Evolutionary conservation across 768 basidiomycete species (phyloP), one percentile per base, ranked within the genome.

Genomic region (Pleurotus tuber-regium): DNA sequence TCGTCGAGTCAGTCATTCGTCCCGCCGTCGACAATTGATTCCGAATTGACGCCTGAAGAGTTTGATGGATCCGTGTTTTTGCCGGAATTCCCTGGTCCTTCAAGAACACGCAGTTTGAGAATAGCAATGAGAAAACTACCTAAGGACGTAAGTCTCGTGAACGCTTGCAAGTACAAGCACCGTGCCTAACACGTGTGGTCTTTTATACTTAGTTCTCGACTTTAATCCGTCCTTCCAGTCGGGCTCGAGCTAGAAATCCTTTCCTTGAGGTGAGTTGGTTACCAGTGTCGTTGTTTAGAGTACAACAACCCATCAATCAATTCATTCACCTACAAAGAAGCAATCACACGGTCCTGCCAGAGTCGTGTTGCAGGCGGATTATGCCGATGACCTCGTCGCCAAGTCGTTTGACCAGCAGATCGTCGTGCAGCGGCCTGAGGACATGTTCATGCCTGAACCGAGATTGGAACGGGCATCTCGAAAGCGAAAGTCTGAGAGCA

Each of bases 111-210:
- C 19, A 67, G 64, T 53, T 42, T 70, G 30, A 62, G 61, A 57
- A 51, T 66, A 40, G 43, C 43, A 26, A 56, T 71, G 21, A 60
- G 61, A 29, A 63, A 57, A 40, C 21, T 65, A 26, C 62, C 65
- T 16, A 70, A 63, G 52, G 68, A 70, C 52, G 70, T 71, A 61
- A 67, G 66, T 63, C 52, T 49, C 26, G 51, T 51, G 41, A 36
- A 51, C 26, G 50, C 51, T 55, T 52, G 50, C 57, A 54, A 40
- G 44, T 54, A 44, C 31, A 38, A 54, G 31, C 42, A 53, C 55
- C 63, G 71, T 74, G 68, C 69, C 70, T 70, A 74, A 76, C 77
- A 79, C 77, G 77, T 80, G 77, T 72, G 63, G 57, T 46, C 53
- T 65, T 51, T 53, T 52, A 19, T 51, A 28, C 59, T 54, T 59